These are phyloP conservation scores for Neurospora sp. DNA, from an alignment of 495 filamentous ascomycete species.

Conservation along the genomic window DNA sequence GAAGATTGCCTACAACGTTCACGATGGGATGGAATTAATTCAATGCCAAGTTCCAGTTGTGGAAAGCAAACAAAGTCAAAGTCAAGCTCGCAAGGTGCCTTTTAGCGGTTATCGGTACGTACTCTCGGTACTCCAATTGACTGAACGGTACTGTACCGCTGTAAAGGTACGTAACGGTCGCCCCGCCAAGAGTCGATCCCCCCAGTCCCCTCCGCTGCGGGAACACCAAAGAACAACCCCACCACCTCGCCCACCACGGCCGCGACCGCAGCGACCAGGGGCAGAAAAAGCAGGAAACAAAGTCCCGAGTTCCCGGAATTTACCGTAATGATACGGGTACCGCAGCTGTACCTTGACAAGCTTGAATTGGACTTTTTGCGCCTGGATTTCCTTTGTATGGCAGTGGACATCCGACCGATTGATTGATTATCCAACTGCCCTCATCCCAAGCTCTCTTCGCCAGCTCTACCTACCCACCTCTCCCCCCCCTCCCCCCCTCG, in stretches of 20 bases:
- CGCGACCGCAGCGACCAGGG: neutral
- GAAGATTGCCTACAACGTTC: too few relatives aligned
- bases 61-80: neutral
- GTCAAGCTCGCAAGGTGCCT: neutral
- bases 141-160: neutral
- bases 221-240: neutral
- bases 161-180: neutral
- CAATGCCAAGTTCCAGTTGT: neutral
- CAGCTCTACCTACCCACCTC: conserved; percentile 2
- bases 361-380: neutral
- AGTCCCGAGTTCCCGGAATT: neutral
- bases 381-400: neutral
- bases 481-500: neutral
- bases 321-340: neutral
- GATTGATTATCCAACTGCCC: conserved; percentile 1
- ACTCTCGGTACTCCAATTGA: neutral
- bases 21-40: neutral
- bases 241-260: neutral
- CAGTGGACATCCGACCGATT: neutral
- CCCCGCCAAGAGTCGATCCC: neutral
- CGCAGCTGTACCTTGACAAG: neutral
- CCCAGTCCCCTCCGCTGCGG: neutral
- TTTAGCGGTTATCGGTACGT: neutral
- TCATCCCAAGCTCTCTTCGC: conserved; percentile 6
- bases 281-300: neutral